Evolutionary conservation across 441 rosid genomes (phyloP).

Genomic region (Erodium texanum): DNA sequence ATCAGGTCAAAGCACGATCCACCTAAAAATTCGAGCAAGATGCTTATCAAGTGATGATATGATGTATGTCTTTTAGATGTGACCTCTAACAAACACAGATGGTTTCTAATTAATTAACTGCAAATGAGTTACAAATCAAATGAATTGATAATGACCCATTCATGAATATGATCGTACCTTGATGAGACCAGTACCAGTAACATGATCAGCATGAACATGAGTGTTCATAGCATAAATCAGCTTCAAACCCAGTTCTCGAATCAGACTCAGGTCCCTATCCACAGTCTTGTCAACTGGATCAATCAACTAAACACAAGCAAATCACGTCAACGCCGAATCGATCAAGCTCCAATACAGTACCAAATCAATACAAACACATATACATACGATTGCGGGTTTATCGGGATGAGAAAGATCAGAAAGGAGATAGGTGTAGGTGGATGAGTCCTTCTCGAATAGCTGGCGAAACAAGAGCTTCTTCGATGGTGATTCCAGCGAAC

Average conservation of each 20-base stretch:
- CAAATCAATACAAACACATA: background rate
- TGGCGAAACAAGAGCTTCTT: slow-evolving; percentile 75
- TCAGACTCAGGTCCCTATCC: slow-evolving; percentile 67
- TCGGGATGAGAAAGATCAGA: slow-evolving; percentile 81
- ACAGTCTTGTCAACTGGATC: slow-evolving; percentile 87
- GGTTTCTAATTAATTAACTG: too few relatives aligned
- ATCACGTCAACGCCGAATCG: background rate
- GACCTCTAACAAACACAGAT: too few relatives aligned
- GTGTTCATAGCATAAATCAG: slow-evolving; percentile 80
- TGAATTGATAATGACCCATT: too few relatives aligned
- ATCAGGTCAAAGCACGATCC: too few relatives aligned
- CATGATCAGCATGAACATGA: slow-evolving; percentile 97
- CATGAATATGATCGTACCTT: slow-evolving; percentile 31
- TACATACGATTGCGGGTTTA: slow-evolving; percentile 66
- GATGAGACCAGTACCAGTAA: slow-evolving; percentile 79
- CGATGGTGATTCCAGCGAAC: slow-evolving; percentile 17
- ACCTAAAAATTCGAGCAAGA: too few relatives aligned
- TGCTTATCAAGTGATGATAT: too few relatives aligned
- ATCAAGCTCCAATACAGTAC: too few relatives aligned
- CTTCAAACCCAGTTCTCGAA: slow-evolving; percentile 67
- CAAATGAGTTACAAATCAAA: too few relatives aligned
- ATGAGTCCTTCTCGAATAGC: slow-evolving; percentile 83
- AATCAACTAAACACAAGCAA: slow-evolving; percentile 42
- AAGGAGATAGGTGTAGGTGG: slow-evolving; percentile 80
- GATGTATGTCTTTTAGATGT: too few relatives aligned